Percentiles rank a stretch among this genome's conserved stretches.
Evolutionary conservation across 2,329 filamentous ascomycete species (phyloP).

Genomic region (Coniella vitis): DNA sequence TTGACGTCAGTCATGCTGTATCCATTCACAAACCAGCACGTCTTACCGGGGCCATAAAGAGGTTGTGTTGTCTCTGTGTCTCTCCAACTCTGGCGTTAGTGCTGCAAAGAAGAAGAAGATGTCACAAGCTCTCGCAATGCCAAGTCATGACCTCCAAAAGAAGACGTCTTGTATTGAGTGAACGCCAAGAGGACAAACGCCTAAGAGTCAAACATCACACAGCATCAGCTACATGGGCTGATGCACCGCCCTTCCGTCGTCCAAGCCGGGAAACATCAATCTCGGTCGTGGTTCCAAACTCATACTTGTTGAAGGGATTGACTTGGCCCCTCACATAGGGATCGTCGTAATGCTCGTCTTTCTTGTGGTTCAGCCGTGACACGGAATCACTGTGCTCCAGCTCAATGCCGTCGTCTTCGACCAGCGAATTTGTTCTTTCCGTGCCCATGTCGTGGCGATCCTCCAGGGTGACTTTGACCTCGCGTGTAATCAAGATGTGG

Average conservation of each 20-base stretch:
- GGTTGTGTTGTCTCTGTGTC: too few species aligned
- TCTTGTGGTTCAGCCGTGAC: not conserved
- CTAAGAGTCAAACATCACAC: too few species aligned
- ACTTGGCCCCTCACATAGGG: constrained; percentile 10
- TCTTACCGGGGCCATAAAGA: too few species aligned
- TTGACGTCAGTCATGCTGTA: constrained; percentile 29
- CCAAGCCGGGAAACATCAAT: not conserved
- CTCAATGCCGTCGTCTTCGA: constrained; percentile 12
- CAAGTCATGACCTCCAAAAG: too few species aligned
- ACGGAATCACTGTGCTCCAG: constrained; percentile 7
- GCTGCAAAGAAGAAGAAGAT: not conserved
- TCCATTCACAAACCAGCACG: too few species aligned
- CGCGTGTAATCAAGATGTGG: constrained; percentile 10
- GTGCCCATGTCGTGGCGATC: constrained; percentile 5
- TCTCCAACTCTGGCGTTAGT: not conserved
- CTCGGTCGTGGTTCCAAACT: constrained; percentile 6
- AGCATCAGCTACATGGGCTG: not conserved
- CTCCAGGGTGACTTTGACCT: constrained; percentile 13
- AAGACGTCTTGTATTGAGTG: too few species aligned
- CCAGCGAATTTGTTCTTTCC: not conserved
- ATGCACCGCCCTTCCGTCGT: not conserved
- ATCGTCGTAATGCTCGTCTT: constrained; percentile 3
- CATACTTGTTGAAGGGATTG: constrained; percentile 6
- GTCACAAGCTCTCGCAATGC: not conserved
- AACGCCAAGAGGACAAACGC: too few species aligned